Percentiles rank a stretch among this genome's conserved stretches.
These are phyloP conservation scores for Aspergillus novofumigatus DNA, from an alignment of 2,329 filamentous ascomycete genomes.

Conservation along the genomic window DNA sequence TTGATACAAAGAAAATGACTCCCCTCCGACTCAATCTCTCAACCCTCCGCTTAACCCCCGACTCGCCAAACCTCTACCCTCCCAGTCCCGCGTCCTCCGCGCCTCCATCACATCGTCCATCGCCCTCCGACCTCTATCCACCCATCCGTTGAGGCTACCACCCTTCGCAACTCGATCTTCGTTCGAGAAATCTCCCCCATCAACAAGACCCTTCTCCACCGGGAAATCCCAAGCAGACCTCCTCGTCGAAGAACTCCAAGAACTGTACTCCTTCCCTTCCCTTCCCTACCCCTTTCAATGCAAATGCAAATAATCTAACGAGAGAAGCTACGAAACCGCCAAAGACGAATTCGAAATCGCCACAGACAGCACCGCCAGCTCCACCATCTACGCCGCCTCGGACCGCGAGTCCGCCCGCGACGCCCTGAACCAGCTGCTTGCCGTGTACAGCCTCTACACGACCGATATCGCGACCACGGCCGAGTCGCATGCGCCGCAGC, in stretches of 20 bases:
- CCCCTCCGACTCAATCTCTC: background rate
- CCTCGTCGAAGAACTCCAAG: conserved; percentile 36
- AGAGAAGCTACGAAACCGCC: conserved; percentile 39
- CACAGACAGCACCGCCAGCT: conserved; percentile 42
- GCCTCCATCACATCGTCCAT: background rate
- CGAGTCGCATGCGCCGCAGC: conserved; percentile 3
- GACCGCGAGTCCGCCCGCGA: conserved; percentile 46
- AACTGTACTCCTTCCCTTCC: conserved; percentile 22
- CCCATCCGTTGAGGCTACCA: background rate
- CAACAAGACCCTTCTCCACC: background rate
- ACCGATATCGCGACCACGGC: conserved; percentile 4
- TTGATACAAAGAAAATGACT: background rate
- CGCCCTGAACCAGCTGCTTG: conserved; percentile 38
- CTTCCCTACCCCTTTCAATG: no score
- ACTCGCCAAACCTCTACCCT: background rate
- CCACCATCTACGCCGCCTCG: conserved; percentile 44
- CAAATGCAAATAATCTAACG: conserved; percentile 10
- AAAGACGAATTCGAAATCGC: conserved; percentile 50
- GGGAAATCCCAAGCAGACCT: conserved; percentile 29
- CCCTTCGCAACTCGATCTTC: background rate
- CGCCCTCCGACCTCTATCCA: background rate
- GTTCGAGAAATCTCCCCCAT: background rate
- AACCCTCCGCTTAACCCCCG: background rate
- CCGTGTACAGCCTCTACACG: conserved; percentile 35
- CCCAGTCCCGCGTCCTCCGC: background rate